phyloP scores from a whole-genome alignment of 257 asterid species.

The Henckelia pumila region DNA sequence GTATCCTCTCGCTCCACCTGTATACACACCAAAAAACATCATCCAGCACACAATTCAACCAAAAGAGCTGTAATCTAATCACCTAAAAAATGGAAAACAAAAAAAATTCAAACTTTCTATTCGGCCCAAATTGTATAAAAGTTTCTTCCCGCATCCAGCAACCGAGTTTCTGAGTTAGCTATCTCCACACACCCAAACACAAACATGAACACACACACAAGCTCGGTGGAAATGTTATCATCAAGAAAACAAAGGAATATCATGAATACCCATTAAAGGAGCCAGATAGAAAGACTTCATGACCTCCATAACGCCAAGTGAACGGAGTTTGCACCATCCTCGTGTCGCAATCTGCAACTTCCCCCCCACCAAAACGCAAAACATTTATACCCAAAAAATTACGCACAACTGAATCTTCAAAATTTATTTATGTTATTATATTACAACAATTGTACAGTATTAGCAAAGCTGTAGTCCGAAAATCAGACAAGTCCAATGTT shows the following conservation, averaged over 20 bases:
- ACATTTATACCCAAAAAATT: slow-evolving; percentile 6
- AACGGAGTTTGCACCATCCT: slow-evolving; percentile 58
- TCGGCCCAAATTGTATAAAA: neutral
- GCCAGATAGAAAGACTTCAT: slow-evolving; percentile 47
- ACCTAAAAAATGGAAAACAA: neutral
- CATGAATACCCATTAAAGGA: slow-evolving; percentile 59
- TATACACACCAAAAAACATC: slow-evolving; percentile 23
- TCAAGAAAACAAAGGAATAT: neutral
- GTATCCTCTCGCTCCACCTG: slow-evolving; percentile 61
- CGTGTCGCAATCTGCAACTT: slow-evolving; percentile 22
- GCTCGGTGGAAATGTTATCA: neutral
- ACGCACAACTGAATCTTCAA: neutral
- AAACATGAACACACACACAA: neutral
- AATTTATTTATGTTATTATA: neutral
- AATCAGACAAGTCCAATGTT: slow-evolving; percentile 30
- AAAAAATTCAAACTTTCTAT: too few relatives aligned
- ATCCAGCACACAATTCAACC: slow-evolving; percentile 4
- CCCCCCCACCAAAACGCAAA: neutral
- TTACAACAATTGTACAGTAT: slow-evolving; percentile 6
- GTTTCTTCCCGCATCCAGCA: neutral
- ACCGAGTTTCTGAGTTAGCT: neutral
- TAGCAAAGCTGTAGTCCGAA: slow-evolving; percentile 28
- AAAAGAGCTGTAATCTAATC: neutral
- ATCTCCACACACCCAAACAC: slow-evolving; percentile 7
- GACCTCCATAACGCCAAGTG: slow-evolving; percentile 74